Conservation (phyloP, 305 asterid species). For the Fraxinus latifolia region DNA sequence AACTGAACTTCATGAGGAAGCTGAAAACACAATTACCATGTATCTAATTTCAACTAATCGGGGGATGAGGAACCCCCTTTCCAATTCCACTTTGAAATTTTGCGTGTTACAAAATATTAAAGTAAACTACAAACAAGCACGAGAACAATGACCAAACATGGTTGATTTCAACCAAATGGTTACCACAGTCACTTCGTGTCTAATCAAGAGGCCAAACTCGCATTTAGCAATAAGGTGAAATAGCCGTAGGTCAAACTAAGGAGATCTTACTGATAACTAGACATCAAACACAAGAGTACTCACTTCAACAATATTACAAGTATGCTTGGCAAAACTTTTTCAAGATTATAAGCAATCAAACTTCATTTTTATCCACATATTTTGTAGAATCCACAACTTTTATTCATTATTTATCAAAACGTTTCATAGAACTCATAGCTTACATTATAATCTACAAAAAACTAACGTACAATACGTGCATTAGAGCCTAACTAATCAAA, state of each 20-base stretch:
- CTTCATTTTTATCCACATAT: background rate
- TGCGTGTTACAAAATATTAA: background rate
- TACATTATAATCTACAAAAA: no score
- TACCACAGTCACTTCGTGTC: background rate
- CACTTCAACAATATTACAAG: background rate
- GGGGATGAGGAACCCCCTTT: background rate
- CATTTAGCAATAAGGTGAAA: background rate
- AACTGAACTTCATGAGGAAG: background rate
- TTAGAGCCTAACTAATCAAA: background rate
- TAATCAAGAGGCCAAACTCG: background rate
- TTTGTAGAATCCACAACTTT: background rate
- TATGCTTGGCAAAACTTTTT: background rate
- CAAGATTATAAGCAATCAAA: background rate
- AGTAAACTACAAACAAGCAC: background rate
- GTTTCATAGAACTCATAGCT: background rate
- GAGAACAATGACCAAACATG: background rate
- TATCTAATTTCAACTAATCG: background rate
- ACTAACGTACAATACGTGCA: background rate
- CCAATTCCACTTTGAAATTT: background rate
- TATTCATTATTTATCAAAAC: background rate
- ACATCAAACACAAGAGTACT: background rate
- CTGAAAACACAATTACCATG: background rate
- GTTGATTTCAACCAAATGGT: background rate
- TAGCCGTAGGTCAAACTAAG: background rate
- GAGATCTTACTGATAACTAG: background rate